Conservation (phyloP, 164 flowering plant genomes). For the Berberis vulgaris region DNA sequence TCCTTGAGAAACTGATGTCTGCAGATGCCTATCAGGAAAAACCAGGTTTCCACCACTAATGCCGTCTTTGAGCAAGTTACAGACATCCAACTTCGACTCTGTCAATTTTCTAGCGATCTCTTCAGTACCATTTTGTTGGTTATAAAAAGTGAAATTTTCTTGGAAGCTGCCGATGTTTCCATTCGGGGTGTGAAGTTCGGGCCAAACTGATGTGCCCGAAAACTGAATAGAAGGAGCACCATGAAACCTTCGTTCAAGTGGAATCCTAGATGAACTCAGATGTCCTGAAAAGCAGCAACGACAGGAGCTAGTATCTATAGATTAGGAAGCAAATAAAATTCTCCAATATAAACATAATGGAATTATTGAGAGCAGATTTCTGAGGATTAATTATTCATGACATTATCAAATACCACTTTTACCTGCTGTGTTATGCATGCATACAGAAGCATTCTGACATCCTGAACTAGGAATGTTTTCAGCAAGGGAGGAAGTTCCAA, state of each 20-base stretch:
- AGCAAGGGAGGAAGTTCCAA: no score
- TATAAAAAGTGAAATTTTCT: slow-evolving; percentile 15
- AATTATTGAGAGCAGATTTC: no score
- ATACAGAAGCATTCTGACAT: no score
- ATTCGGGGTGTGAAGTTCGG: slow-evolving; percentile 16
- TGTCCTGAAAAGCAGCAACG: slow-evolving; percentile 18
- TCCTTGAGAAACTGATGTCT: slow-evolving; percentile 13
- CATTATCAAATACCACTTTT: no score
- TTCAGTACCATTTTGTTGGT: slow-evolving; percentile 21
- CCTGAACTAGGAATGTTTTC: no score
- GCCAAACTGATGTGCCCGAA: slow-evolving; percentile 16
- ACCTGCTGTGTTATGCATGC: no score
- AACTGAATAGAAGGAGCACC: slow-evolving; percentile 16
- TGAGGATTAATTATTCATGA: no score
- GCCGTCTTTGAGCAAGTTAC: slow-evolving; percentile 8
- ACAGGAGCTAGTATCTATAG: background rate
- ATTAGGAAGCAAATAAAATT: no score
- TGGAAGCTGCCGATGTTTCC: slow-evolving; percentile 3
- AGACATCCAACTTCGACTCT: slow-evolving; percentile 17
- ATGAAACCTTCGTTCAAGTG: slow-evolving; percentile 13
- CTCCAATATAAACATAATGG: no score
- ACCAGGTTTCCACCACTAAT: slow-evolving; percentile 14
- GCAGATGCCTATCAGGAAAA: slow-evolving; percentile 11
- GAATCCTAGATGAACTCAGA: slow-evolving; percentile 8
- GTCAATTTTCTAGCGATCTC: slow-evolving; percentile 14